Evolutionary conservation across 192 early-diverging fungal genomes (phyloP).

Genomic region (Gonapodya sp.): DNA sequence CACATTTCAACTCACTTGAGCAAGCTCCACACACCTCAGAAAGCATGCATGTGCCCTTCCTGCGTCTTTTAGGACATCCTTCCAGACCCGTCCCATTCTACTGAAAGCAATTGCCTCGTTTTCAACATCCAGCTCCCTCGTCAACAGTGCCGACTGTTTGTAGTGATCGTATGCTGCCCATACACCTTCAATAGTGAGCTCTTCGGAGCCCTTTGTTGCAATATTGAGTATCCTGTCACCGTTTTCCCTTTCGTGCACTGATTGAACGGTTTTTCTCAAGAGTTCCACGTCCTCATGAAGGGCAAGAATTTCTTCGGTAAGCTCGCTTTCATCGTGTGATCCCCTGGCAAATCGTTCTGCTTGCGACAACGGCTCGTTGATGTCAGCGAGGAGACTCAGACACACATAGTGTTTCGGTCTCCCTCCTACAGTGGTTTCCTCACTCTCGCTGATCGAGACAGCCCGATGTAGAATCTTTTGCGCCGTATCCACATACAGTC

Average conservation of each 20-base stretch:
- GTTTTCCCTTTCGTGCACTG: not conserved
- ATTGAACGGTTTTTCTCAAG: not conserved
- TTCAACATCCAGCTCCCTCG: not conserved
- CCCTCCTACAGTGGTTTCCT: not conserved
- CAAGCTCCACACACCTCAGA: not conserved
- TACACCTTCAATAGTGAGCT: not conserved
- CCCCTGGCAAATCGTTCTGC: not conserved
- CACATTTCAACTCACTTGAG: not conserved
- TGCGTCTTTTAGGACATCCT: not conserved
- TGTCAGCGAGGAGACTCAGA: not conserved
- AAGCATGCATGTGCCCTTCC: not conserved
- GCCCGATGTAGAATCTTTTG: not conserved
- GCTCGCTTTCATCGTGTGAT: not conserved
- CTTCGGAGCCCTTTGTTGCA: not conserved
- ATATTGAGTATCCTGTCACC: not conserved
- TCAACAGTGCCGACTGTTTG: not conserved
- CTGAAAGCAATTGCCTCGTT: not conserved
- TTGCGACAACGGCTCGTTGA: not conserved
- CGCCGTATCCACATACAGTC: not conserved
- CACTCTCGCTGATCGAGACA: not conserved
- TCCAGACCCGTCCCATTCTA: not conserved
- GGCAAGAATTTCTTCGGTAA: not conserved
- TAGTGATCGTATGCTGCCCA: not conserved
- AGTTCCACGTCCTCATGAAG: not conserved
- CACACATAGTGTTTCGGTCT: not conserved